Evolutionary conservation across 1,284 basidiomycete genomes (phyloP).

Genomic region (Tausonia pullulans): DNA sequence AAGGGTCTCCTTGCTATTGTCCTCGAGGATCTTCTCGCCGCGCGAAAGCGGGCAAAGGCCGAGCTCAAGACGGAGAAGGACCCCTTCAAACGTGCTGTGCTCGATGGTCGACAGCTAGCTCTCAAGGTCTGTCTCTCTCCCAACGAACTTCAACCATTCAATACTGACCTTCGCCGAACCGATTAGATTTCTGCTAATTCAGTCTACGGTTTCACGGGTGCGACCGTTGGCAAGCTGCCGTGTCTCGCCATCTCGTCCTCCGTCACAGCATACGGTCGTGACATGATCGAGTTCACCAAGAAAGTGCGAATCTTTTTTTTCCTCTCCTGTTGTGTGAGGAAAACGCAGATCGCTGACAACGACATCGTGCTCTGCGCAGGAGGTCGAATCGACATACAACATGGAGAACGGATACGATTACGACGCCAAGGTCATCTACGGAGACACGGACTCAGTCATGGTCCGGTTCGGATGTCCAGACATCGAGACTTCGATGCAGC

Average conservation of each 20-base stretch:
- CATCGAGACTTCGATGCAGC: slow-evolving; percentile 68
- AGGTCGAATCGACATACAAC: slow-evolving; percentile 79
- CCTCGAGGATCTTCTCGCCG: slow-evolving; percentile 78
- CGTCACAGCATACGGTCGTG: slow-evolving; percentile 81
- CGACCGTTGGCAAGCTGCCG: slow-evolving; percentile 85
- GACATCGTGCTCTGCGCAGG: slow-evolving; percentile 36
- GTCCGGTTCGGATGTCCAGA: slow-evolving; percentile 84
- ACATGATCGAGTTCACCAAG: slow-evolving; percentile 96
- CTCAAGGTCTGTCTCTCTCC: slow-evolving; percentile 52
- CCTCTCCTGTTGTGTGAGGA: not conserved
- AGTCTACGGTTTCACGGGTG: slow-evolving; percentile 93
- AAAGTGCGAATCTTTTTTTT: slow-evolving; percentile 40
- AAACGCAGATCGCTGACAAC: not conserved
- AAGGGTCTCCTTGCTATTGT: slow-evolving; percentile 85
- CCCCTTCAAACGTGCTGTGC: slow-evolving; percentile 84
- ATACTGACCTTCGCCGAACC: not conserved
- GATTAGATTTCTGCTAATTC: slow-evolving; percentile 81
- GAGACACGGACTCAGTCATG: slow-evolving; percentile 98
- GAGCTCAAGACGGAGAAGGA: slow-evolving; percentile 92
- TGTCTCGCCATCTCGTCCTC: slow-evolving; percentile 90
- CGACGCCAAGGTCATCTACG: slow-evolving; percentile 87
- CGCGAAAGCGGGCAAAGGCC: slow-evolving; percentile 82
- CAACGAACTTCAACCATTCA: not conserved
- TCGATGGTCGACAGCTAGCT: slow-evolving; percentile 88
- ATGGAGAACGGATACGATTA: slow-evolving; percentile 72